These are phyloP conservation scores for Ophiognomonia clavigignenti-juglandacearum DNA, from an alignment of 2,329 filamentous ascomycete species.

Conservation along the genomic window DNA sequence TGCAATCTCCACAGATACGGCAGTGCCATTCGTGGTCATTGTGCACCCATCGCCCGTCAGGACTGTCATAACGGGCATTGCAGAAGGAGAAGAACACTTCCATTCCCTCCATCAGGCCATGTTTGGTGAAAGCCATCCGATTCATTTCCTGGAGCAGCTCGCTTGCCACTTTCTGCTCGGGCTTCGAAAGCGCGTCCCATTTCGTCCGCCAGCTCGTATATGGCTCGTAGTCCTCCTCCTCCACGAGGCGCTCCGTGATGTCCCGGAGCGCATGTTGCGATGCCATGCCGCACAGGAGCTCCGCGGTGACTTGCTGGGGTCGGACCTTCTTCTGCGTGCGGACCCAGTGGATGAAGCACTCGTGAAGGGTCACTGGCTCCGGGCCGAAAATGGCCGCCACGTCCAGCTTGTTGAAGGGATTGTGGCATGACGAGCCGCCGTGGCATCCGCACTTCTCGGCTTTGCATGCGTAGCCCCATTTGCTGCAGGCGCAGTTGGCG, in stretches of 20 bases:
- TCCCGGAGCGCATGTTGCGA: not conserved
- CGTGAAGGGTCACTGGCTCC: not conserved
- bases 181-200: conserved; percentile 5
- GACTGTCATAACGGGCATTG: no score
- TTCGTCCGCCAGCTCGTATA: conserved; percentile 7
- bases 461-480: not conserved
- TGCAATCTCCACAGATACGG: no score
- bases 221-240: not conserved
- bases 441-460: conserved; percentile 4
- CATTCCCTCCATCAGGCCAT: not conserved
- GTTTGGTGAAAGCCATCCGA: conserved; percentile 3
- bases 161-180: not conserved
- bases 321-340: not conserved
- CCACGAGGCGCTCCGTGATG: not conserved
- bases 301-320: not conserved
- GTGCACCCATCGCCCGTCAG: no score
- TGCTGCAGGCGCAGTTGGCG: conserved; percentile 5
- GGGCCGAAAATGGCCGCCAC: conserved; percentile 6
- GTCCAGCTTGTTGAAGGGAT: conserved; percentile 7
- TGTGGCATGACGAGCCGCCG: not conserved
- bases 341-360: conserved; percentile 11
- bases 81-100: conserved; percentile 7
- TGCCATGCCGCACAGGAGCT: conserved; percentile 1
- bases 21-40: no score
- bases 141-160: conserved; percentile 12